Evolutionary conservation across 805 yeast genomes (phyloP).

Genomic region (Saturnispora bothae): DNA sequence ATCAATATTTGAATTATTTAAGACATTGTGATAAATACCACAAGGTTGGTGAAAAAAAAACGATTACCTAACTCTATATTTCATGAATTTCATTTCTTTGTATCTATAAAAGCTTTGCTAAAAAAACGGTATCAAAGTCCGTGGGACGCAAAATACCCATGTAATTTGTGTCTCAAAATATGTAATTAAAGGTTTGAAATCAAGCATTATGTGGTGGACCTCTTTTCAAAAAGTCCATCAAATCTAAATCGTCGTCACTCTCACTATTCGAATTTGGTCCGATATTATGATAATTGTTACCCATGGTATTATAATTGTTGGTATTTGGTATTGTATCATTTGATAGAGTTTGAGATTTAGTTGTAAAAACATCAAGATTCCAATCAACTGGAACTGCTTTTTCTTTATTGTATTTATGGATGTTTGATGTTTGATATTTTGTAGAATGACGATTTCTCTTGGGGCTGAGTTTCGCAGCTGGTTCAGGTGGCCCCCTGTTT

Average conservation of each 20-base stretch:
- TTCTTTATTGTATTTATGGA: background rate
- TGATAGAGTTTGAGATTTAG: background rate
- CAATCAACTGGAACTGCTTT: background rate
- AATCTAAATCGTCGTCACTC: background rate
- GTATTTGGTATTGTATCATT: too few species aligned
- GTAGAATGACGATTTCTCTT: background rate
- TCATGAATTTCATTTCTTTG: too few species aligned
- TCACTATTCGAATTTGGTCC: background rate
- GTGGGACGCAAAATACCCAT: too few species aligned
- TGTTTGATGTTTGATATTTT: background rate
- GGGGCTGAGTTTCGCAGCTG: background rate
- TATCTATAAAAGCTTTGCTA: too few species aligned
- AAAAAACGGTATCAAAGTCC: too few species aligned
- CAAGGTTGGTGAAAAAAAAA: too few species aligned
- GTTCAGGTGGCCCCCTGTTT: conserved; percentile 4
- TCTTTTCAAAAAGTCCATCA: background rate
- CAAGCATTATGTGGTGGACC: background rate
- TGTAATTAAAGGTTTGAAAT: too few species aligned
- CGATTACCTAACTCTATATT: too few species aligned
- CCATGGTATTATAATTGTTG: background rate
- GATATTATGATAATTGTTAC: background rate
- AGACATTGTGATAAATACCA: conserved; percentile 3
- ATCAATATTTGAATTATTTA: conserved; percentile 14
- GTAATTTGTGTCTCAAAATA: too few species aligned
- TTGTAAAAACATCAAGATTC: conserved; percentile 6